Evolutionary conservation across 495 filamentous ascomycete genomes (phyloP).

Genomic region (Jackrogersella minutella): DNA sequence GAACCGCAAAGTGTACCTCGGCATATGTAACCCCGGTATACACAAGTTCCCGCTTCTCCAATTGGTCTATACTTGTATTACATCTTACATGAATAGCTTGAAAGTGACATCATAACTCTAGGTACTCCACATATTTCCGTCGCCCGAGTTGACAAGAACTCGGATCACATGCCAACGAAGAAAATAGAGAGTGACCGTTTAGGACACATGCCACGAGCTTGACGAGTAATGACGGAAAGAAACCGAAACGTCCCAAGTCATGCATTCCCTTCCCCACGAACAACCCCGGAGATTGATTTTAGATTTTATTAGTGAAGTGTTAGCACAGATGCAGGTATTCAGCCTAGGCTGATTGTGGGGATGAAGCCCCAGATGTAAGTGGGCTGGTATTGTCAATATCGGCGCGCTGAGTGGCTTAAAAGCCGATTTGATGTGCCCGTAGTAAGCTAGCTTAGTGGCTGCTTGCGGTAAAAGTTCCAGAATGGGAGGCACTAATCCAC

Average conservation of each 20-base stretch:
- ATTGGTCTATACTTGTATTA: slow-evolving; percentile 4
- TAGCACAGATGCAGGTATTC: slow-evolving; percentile 1
- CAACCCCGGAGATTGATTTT: too few relatives aligned
- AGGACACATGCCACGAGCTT: slow-evolving; percentile 10
- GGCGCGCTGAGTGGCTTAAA: slow-evolving; percentile 28
- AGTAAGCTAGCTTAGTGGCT: slow-evolving; percentile 16
- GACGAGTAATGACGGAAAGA: slow-evolving; percentile 17
- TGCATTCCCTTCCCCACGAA: slow-evolving; percentile 28
- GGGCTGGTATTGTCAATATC: slow-evolving; percentile 29
- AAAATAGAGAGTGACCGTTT: background rate
- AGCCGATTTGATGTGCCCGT: background rate
- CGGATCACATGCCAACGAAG: slow-evolving; percentile 27
- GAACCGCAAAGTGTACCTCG: slow-evolving; percentile 18
- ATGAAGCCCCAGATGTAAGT: background rate
- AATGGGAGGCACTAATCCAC: slow-evolving; percentile 6
- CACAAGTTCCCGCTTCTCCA: slow-evolving; percentile 11
- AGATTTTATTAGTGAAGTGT: slow-evolving; percentile 17
- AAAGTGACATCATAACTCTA: slow-evolving; percentile 34
- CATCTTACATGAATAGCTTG: background rate
- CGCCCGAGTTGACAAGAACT: slow-evolving; percentile 13
- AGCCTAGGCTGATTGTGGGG: slow-evolving; percentile 7
- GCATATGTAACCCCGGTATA: slow-evolving; percentile 18
- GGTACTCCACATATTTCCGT: slow-evolving; percentile 19
- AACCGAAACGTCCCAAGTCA: slow-evolving; percentile 24
- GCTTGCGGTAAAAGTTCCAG: slow-evolving; percentile 22